Evolutionary conservation across 257 asterid genomes (phyloP), one percentile per base, ranked within the genome.

Genomic region (Przewalskia tangutica): DNA sequence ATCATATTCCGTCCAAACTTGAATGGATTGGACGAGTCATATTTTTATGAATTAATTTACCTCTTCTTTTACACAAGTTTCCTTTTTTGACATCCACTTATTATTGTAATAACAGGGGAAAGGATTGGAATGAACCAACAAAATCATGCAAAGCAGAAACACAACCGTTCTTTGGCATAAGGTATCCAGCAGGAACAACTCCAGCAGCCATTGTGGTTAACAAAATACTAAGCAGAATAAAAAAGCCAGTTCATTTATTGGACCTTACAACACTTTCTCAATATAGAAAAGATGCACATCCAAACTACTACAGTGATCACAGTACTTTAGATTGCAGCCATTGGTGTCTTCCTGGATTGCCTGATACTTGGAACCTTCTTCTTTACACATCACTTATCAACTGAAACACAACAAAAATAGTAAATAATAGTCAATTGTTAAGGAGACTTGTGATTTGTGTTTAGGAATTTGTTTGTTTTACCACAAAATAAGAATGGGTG

Each of bases 311-410:
- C 77, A 89, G 98, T 80, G 87, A 59, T 58, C 95, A 90, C 58
- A 81, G 82, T 42, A 91, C 93, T 71, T 60, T 95, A 81, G 99
- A 95, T 84, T 95, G 99, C 85, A 95, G 99, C 88, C 99, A 95
- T 58, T 95, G 99, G 99, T 95, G 99, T 84, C 95, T 95, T 7
- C 98, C 99, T 13, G 98, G 99, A 0, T 89, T 95, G 81, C 99
- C 99, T 4, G 99, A 95, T 81, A 92, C 99, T 1, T 95, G 99
- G 99, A 95, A 95, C 81, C 81, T 87, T 75, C 89, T 95, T 14
- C 92, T 95, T 77, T 93, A 95, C 54, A 83, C 91, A 6, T 86
- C 93, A 14, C 92, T 95, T 55, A 80, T 91, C 42, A 60, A 82
- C 38, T 89, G 86, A 92, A 11, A 13, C 7, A n/a, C 9, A 16